phyloP scores from a whole-genome alignment of 1,139 yeast genomes.

The Pichia sp. region DNA sequence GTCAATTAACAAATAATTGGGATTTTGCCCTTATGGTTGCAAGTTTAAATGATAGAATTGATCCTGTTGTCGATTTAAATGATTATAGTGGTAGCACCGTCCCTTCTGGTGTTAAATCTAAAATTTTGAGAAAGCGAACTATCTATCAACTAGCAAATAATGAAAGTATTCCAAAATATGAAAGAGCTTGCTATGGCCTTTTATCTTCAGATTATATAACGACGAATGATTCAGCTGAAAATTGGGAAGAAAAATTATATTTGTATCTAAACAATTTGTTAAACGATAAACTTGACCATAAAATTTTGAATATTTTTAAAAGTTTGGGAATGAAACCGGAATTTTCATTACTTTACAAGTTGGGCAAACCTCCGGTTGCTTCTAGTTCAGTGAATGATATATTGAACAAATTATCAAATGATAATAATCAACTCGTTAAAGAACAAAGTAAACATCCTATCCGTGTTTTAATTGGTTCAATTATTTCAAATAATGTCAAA shows the following conservation, averaged over 20 bases:
- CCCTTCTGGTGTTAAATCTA: slow-evolving; percentile 61
- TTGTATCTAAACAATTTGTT: slow-evolving; percentile 58
- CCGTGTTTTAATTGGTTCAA: slow-evolving; percentile 68
- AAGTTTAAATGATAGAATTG: slow-evolving; percentile 64
- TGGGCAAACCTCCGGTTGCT: slow-evolving; percentile 37
- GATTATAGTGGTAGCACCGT: slow-evolving; percentile 18
- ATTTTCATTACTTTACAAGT: slow-evolving; percentile 11
- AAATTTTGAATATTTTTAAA: slow-evolving; percentile 29
- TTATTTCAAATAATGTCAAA: slow-evolving; percentile 55
- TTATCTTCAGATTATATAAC: slow-evolving; percentile 63
- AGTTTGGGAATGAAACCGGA: slow-evolving; percentile 11
- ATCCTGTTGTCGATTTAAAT: slow-evolving; percentile 51
- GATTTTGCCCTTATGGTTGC: slow-evolving; percentile 63
- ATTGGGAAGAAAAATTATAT: slow-evolving; percentile 74
- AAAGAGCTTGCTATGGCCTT: slow-evolving; percentile 71
- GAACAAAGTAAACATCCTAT: slow-evolving; percentile 62
- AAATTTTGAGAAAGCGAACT: slow-evolving; percentile 69
- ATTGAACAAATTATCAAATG: slow-evolving; percentile 48
- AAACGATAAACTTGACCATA: slow-evolving; percentile 40
- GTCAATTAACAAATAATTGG: slow-evolving; percentile 68
- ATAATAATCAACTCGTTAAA: slow-evolving; percentile 29
- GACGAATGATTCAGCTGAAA: slow-evolving; percentile 39
- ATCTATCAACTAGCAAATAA: slow-evolving; percentile 51
- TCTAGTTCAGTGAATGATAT: slow-evolving; percentile 42
- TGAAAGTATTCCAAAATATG: slow-evolving; percentile 39